Evolutionary conservation across 2,329 filamentous ascomycete genomes (phyloP).

Genomic region (Xylariales sp.): DNA sequence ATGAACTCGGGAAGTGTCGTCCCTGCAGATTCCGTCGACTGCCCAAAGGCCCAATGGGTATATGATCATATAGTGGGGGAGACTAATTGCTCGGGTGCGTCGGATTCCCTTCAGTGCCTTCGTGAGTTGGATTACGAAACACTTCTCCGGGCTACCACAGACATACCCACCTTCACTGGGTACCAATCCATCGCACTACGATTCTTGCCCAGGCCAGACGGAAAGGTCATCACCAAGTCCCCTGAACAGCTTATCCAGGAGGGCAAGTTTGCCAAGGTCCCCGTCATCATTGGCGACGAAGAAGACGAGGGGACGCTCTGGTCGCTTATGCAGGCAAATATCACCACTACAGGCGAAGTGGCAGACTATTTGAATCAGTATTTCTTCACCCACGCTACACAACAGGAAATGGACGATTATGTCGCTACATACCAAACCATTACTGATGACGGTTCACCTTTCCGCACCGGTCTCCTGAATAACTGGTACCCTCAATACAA

Average conservation of each 20-base stretch:
- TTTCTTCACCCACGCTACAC: constrained; percentile 56
- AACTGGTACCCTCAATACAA: constrained; percentile 74
- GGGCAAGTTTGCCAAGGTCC: constrained; percentile 54
- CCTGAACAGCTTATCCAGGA: constrained; percentile 52
- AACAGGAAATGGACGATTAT: constrained; percentile 47
- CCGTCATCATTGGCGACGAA: constrained; percentile 67
- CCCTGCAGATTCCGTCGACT: constrained; percentile 60
- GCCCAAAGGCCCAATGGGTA: constrained; percentile 57
- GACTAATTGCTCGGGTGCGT: constrained; percentile 55
- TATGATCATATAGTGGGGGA: constrained; percentile 58
- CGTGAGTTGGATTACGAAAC: constrained; percentile 50
- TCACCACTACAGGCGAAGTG: constrained; percentile 56
- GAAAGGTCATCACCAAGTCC: constrained; percentile 54
- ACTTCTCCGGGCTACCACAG: constrained; percentile 63
- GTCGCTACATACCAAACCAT: constrained; percentile 59
- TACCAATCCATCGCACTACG: constrained; percentile 66
- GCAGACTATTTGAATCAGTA: constrained; percentile 55
- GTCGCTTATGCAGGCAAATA: constrained; percentile 62
- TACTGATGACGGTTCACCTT: constrained; percentile 62
- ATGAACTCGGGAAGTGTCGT: constrained; percentile 68
- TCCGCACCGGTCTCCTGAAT: constrained; percentile 64
- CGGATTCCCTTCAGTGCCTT: constrained; percentile 62
- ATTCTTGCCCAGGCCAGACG: constrained; percentile 71
- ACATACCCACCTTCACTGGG: constrained; percentile 62
- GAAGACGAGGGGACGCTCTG: constrained; percentile 79